Evolutionary conservation across 2,329 filamentous ascomycete genomes (phyloP).

Genomic region (Sclerotinia spermophila): DNA sequence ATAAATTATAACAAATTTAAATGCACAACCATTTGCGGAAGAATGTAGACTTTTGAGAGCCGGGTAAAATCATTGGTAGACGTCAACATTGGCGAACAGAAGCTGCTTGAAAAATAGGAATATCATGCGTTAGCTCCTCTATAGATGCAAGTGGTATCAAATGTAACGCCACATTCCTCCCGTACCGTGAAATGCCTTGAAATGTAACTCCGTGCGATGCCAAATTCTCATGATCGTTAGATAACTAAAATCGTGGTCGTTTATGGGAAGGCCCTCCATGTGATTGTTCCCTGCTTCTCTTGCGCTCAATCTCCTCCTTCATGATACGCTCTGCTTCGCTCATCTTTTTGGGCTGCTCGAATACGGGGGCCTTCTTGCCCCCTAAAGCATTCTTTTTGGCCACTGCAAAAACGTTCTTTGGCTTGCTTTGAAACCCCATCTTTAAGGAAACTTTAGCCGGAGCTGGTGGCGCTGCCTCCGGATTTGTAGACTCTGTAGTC

Average conservation of each 20-base stretch:
- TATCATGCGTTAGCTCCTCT: slow-evolving; percentile 16
- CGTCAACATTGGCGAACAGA: not conserved
- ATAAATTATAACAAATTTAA: not conserved
- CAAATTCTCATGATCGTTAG: slow-evolving; percentile 3
- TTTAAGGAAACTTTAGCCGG: slow-evolving; percentile 58
- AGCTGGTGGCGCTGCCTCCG: slow-evolving; percentile 9
- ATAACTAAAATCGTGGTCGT: slow-evolving; percentile 13
- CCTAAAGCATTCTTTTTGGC: slow-evolving; percentile 68
- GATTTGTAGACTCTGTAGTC: not conserved
- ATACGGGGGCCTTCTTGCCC: slow-evolving; percentile 56
- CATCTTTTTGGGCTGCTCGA: slow-evolving; percentile 73
- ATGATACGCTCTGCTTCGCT: slow-evolving; percentile 86
- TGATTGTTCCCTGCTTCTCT: slow-evolving; percentile 50
- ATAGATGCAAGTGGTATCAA: slow-evolving; percentile 32
- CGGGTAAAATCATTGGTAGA: not conserved
- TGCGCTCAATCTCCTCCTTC: slow-evolving; percentile 76
- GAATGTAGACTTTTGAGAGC: not conserved
- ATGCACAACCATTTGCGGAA: not conserved
- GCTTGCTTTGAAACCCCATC: slow-evolving; percentile 59
- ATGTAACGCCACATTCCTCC: slow-evolving; percentile 24
- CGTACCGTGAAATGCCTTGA: slow-evolving; percentile 16
- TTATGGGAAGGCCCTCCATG: slow-evolving; percentile 16
- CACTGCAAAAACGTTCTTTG: slow-evolving; percentile 72
- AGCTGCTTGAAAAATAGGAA: not conserved
- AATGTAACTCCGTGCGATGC: slow-evolving; percentile 23